Evolutionary conservation across 805 yeast species (phyloP).

Genomic region (Blastobotrys attinorum): DNA sequence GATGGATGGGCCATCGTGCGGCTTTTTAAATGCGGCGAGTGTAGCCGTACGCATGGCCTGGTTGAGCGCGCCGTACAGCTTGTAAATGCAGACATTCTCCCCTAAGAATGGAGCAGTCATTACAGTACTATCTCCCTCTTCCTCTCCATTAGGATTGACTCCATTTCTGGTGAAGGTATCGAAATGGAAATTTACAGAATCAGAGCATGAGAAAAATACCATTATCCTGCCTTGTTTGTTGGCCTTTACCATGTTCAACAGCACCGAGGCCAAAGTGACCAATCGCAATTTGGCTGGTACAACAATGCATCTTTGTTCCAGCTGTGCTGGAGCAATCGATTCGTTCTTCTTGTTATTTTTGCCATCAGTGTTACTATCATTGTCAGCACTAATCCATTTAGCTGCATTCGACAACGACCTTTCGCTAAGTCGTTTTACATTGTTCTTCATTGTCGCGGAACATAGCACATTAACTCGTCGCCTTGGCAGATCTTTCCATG

Average conservation of each 20-base stretch:
- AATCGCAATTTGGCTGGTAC: conserved; percentile 90
- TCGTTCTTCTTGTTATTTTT: neutral
- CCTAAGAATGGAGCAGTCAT: conserved; percentile 48
- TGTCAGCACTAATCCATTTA: conserved; percentile 47
- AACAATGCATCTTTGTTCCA: conserved; percentile 68
- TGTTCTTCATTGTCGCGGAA: conserved; percentile 86
- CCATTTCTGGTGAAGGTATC: conserved; percentile 62
- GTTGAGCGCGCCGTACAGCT: conserved; percentile 83
- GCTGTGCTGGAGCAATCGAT: conserved; percentile 78
- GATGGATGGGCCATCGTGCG: conserved; percentile 43
- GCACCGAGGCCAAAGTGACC: conserved; percentile 65
- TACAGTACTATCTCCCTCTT: conserved; percentile 34
- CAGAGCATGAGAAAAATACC: conserved; percentile 89
- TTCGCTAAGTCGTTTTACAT: conserved; percentile 74
- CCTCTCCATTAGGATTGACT: conserved; percentile 26
- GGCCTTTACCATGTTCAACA: conserved; percentile 41
- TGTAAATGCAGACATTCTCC: conserved; percentile 43
- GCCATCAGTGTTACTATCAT: conserved; percentile 27
- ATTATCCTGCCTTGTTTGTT: conserved; percentile 34
- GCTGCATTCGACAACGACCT: conserved; percentile 60
- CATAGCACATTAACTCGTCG: conserved; percentile 74
- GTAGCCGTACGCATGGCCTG: conserved; percentile 81
- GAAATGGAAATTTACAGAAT: conserved; percentile 92
- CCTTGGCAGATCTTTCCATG: conserved; percentile 54
- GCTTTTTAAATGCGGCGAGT: conserved; percentile 43